Base-by-base conservation (phyloP, 2,329 filamentous ascomycete species). In the Magnaporthiopsis rhizophila region DNA sequence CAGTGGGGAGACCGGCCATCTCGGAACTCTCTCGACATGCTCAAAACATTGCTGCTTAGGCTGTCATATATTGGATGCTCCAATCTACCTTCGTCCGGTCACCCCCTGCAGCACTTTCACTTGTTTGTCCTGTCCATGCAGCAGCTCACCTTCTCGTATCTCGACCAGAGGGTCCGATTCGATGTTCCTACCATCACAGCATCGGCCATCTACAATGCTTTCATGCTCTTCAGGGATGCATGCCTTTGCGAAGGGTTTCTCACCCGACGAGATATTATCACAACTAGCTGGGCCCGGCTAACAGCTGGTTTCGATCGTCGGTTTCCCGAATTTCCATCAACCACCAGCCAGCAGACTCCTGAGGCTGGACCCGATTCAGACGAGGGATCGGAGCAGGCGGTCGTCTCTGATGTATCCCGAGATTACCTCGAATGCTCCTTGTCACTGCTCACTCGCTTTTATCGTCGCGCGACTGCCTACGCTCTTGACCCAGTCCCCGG, bases 11-110 rank as follows among this genome's bases (percentile, higher is more conserved):
- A 66, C 45, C 38, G n/a, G 18, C 67, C 69, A 4, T 69, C 69
- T 0, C 53, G 65, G 30, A 68, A 70, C 36, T 69, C 69, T 1
- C 62, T 72, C 0, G 59, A 65, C 13, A 67, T 69, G 15, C 69
- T 78, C 11, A 69, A 70, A n/a, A 71, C 74, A 34, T 72, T 82
- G 2, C 74, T 81, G 4, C 74, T 76, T 12, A 75, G 80, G 2
- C 68, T 86, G 3, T 79, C 80, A 3, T 81, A 78, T 64, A 74
- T 85, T 61, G 80, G 80, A 34, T 83, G 80, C 69, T 82, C 80
- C 1, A 73, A 77, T 57, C 65, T 77, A 0, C 74, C 76, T 1
- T 67, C 80, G n/a, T 65, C 70, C 57, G 64, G 56, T 64, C 69
- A 61, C 38, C 69, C 34, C 61, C 70, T 63, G 64, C 59, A 56